A percentile compares a stretch with the other conserved stretches of the same genome.
These are phyloP conservation scores for Knoxia roxburghii DNA, from an alignment of 257 asterid species.

Conservation along the genomic window DNA sequence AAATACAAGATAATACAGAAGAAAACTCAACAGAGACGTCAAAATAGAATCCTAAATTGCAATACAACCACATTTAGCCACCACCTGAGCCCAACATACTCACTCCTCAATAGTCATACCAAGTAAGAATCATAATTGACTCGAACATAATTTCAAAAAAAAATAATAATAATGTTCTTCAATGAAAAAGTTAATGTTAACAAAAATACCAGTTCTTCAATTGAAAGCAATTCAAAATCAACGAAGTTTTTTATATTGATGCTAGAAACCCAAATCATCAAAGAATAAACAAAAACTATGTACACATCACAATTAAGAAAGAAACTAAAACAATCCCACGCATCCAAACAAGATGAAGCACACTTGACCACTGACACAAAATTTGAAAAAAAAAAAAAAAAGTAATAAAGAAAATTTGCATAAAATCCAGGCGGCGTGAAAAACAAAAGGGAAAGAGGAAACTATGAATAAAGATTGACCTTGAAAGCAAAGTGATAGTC, in stretches of 20 bases:
- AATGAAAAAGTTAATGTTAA: not conserved
- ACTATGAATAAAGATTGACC: no score
- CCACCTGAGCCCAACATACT: not conserved
- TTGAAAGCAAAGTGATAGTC: no score
- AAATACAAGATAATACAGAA: not conserved
- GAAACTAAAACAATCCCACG: not conserved
- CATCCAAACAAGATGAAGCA: not conserved
- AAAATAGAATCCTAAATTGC: not conserved
- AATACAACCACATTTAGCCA: not conserved
- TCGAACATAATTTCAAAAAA: not conserved
- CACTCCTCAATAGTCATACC: not conserved
- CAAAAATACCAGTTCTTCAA: not conserved
- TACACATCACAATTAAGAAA: not conserved
- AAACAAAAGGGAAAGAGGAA: no score
- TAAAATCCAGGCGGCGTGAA: not conserved
- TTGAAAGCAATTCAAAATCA: not conserved
- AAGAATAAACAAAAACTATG: not conserved
- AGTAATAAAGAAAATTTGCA: not conserved
- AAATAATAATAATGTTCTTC: not conserved
- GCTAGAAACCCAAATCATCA: not conserved
- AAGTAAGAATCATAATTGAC: not conserved
- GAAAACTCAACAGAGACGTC: not conserved
- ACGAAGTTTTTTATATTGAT: not conserved
- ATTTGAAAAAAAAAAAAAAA: not conserved
- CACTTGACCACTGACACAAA: not conserved